phyloP scores from a whole-genome alignment of 768 basidiomycete genomes.

The Hydnum rufescens region DNA sequence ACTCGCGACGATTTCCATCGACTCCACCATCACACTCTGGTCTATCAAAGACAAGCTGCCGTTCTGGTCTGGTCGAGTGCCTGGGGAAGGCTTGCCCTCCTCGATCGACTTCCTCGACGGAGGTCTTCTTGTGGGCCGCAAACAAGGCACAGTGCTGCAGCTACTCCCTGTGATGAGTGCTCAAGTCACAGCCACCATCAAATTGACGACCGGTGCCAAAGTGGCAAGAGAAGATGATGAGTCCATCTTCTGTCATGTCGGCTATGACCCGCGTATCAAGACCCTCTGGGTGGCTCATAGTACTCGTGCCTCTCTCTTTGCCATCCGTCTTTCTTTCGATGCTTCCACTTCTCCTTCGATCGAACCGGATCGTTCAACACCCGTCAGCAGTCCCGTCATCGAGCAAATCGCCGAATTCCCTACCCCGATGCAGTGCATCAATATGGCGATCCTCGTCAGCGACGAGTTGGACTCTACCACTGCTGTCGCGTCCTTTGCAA shows the following conservation, averaged over 20 bases:
- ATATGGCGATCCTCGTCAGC: constrained; percentile 72
- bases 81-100: constrained; percentile 63
- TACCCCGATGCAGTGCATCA: constrained; percentile 69
- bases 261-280: constrained; percentile 68
- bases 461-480: constrained; percentile 16
- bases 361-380: constrained; percentile 30
- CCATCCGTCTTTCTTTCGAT: constrained; percentile 54
- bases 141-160: constrained; percentile 70
- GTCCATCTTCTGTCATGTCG: constrained; percentile 67
- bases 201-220: constrained; percentile 12
- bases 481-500: constrained; percentile 56
- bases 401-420: constrained; percentile 71
- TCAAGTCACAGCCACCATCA: constrained; percentile 54
- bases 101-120: constrained; percentile 72
- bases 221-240: constrained; percentile 43
- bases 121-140: constrained; percentile 68
- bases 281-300: constrained; percentile 79
- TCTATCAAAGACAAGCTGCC: constrained; percentile 57
- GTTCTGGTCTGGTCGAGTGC: constrained; percentile 56
- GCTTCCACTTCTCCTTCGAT: constrained; percentile 9
- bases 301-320: constrained; percentile 66
- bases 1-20: constrained; percentile 62
- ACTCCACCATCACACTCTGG: constrained; percentile 68
- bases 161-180: constrained; percentile 57
- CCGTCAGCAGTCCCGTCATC: constrained; percentile 34